A percentile compares a stretch with the other conserved stretches of the same genome.
phyloP scores from a whole-genome alignment of 192 early-diverging fungal species.

The Coemansia sp. region DNA sequence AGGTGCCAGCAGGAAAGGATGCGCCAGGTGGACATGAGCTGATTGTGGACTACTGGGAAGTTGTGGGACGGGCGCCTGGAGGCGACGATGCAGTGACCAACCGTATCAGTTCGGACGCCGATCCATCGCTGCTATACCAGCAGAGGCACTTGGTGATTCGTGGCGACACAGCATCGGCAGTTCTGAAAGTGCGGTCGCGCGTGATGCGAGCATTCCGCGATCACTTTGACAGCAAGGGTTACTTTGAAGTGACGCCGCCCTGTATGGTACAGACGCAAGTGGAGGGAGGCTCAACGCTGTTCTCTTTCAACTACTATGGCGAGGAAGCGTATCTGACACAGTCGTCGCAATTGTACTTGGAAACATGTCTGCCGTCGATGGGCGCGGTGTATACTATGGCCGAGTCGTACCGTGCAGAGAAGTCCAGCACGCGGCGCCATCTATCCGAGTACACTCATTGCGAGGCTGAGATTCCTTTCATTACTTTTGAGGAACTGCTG shows the following conservation, averaged over 20 bases:
- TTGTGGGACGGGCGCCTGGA: constrained; percentile 89
- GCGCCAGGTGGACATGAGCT: constrained; percentile 98
- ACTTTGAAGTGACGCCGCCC: constrained; percentile 94
- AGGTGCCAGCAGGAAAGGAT: constrained; percentile 88
- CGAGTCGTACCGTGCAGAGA: constrained; percentile 97
- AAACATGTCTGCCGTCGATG: constrained; percentile 90
- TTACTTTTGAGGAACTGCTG: constrained; percentile 88
- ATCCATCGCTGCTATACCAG: constrained; percentile 83
- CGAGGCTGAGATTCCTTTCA: constrained; percentile 95
- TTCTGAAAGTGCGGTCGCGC: constrained; percentile 81
- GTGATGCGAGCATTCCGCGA: constrained; percentile 94
- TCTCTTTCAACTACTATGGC: constrained; percentile 95
- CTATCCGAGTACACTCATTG: constrained; percentile 96
- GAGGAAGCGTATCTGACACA: constrained; percentile 97
- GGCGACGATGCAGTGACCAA: constrained; percentile 91
- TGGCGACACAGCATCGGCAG: constrained; percentile 81
- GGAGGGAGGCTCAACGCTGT: constrained; percentile 95
- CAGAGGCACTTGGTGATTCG: constrained; percentile 97
- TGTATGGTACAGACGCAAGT: constrained; percentile 99
- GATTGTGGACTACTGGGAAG: constrained; percentile 91
- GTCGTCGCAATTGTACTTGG: constrained; percentile 97
- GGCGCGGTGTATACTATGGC: constrained; percentile 96
- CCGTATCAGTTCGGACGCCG: constrained; percentile 86
- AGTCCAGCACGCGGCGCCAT: constrained; percentile 94
- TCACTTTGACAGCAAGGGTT: constrained; percentile 78